Evolutionary conservation across 164 flowering plant genomes (phyloP), one percentile per base, ranked within the genome.

Genomic region (Malania oleifera): DNA sequence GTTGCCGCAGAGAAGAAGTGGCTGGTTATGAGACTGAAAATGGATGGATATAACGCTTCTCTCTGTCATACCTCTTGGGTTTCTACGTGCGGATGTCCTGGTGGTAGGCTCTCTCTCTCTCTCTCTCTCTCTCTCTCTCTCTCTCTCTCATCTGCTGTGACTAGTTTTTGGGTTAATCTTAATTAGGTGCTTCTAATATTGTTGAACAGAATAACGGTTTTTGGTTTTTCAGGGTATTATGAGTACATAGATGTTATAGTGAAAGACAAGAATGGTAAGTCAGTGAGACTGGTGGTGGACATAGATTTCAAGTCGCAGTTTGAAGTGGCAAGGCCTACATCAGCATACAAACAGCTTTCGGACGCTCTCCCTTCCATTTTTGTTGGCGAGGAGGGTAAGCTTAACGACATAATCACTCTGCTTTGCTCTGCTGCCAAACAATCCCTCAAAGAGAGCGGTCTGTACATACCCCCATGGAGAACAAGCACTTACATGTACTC

Each of bases 391-490:
- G 69, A 65, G 15, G 67, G 61, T 18, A 65, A 62, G 52, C 67
- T 72, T 0, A 46, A 40, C 5, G 39, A 35, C 37, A 27, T 65
- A 1, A 55, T 68, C 38, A 39, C 61, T 41, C 22, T 72, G 23
- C 22, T 72, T 0, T 57, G 72, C 43, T 11, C 63, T 8, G 72
- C 69, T 41, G 60, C 62, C 0, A 61, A 58, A 13, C 15, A 58
- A 20, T 61, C 72, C 1, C 60, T 68, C 9, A 57, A 61, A 11
- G 61, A 61, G 23, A 57, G 22, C 1, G 70, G 63, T 6, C 53
- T 68, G 5, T 58, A 57, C 13, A 26, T 68, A 5, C 76, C 72
- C 25, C 76, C 76, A 24, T 72, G 76, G 76, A 72, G 76, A 52
- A 72, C 37, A 24, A n/a, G 38, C 12, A 28, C 23, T 11, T 68